A percentile compares a stretch with the other conserved stretches of the same genome.
Evolutionary conservation across 1,284 basidiomycete genomes (phyloP).

Genomic region (Ganoderma resinaceum): DNA sequence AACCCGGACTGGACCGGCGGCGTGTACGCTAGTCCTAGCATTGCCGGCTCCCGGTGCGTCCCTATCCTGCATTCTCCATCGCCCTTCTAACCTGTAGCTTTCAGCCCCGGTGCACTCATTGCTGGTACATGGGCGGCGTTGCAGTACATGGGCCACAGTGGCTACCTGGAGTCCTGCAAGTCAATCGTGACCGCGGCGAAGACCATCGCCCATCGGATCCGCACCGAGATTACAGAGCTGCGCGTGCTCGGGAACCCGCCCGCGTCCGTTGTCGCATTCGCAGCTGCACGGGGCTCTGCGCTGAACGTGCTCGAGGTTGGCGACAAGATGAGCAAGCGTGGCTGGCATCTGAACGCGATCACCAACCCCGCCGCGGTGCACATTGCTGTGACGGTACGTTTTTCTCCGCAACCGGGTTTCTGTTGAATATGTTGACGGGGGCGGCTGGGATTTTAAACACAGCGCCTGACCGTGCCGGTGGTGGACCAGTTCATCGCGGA

Average conservation of each 20-base stretch:
- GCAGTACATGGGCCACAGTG: conserved; percentile 91
- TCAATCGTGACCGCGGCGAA: conserved; percentile 82
- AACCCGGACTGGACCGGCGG: conserved; percentile 83
- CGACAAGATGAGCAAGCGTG: conserved; percentile 84
- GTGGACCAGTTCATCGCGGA: conserved; percentile 84
- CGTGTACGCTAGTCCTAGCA: conserved; percentile 83
- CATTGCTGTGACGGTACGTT: conserved; percentile 89
- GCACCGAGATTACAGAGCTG: conserved; percentile 76
- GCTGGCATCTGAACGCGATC: conserved; percentile 93
- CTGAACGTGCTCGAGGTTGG: conserved; percentile 89
- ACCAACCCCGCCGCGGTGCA: conserved; percentile 85
- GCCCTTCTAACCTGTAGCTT: not conserved
- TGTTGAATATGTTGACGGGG: not conserved
- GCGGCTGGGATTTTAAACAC: not conserved
- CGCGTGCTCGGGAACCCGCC: conserved; percentile 90
- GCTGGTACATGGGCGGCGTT: conserved; percentile 97
- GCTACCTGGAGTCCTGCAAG: conserved; percentile 90
- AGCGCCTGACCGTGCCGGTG: conserved; percentile 81
- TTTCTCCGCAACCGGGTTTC: not conserved
- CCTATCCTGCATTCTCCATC: conserved; percentile 23
- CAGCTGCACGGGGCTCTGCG: conserved; percentile 56
- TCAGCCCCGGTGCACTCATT: conserved; percentile 89
- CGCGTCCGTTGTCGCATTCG: conserved; percentile 92
- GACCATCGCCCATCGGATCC: conserved; percentile 71
- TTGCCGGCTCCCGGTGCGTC: conserved; percentile 86